Evolutionary conservation across 371 early-diverging fungal genomes (phyloP), one percentile per base, ranked within the genome.

Genomic region (Apophysomyces elegans): DNA sequence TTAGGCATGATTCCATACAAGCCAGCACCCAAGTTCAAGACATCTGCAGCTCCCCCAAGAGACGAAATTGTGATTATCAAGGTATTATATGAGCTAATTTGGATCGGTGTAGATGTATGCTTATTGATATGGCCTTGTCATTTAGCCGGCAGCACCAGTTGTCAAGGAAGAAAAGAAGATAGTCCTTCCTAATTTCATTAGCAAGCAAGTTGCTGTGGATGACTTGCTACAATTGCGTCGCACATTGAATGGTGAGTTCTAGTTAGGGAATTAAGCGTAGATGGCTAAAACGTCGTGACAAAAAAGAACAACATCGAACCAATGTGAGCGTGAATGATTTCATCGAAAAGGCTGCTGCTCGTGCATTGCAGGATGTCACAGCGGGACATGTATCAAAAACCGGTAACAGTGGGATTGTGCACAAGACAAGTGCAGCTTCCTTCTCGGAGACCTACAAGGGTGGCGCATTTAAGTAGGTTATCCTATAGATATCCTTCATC

Each of bases 311-410:
- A 72, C 71, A 84, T 50, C 66, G 83, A 50, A 88, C 83, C 65
- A 87, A 88, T 80, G 83, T 93, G 14, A 90, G 91, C 54, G 86
- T 95, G 46, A 93, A 94, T 69, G 95, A 94, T 74, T 92, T 95
- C 70, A 88, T 94, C 68, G 88, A 91, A 76, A 93, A 93, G 83
- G 95, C 95, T 7, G 84, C 93, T 21, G 78, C 87, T 14, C 79
- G 93, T 46, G 91, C 95, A 5, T 76, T 94, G 65, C 83, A 85
- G 46, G 93, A 93, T 67, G 86, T 92, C 8, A 64, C 60, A 26
- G 85, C 78, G 37, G 85, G 88, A 45, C 89, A 88, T 74, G 71
- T 69, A 18, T 66, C 75, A 37, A 69, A 69, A 64, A 83, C 80
- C 69, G 81, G 21, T 16, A 60, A 38, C 58, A 62, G 35, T n/a